Conservation (phyloP, 148 eudicot species). For the Selenicereus undatus region DNA sequence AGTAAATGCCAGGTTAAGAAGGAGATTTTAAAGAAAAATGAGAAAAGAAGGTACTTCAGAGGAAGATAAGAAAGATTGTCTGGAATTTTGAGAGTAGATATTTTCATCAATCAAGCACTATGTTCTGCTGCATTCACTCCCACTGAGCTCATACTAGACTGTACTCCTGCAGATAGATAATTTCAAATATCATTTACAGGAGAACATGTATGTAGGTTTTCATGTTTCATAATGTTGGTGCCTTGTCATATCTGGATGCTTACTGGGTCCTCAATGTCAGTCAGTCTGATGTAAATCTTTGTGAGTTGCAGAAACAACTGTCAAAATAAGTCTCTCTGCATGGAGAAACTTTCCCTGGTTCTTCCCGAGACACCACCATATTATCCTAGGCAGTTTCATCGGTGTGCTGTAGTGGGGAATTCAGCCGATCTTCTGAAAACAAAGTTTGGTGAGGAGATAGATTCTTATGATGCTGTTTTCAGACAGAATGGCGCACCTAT, state of each 20-base stretch:
- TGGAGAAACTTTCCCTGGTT: slow-evolving; percentile 90
- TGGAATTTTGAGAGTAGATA: not conserved
- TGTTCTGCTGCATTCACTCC: not conserved
- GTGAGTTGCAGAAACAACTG: slow-evolving; percentile 62
- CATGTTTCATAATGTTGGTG: not conserved
- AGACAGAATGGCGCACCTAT: slow-evolving; percentile 97
- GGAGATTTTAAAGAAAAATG: not conserved
- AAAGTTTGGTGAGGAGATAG: slow-evolving; percentile 89
- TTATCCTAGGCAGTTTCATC: slow-evolving; percentile 70
- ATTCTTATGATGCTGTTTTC: slow-evolving; percentile 77
- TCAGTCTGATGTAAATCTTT: slow-evolving; percentile 14
- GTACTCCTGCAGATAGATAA: not conserved
- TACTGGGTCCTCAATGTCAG: not conserved
- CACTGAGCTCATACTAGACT: not conserved
- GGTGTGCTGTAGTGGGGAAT: slow-evolving; percentile 95
- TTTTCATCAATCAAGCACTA: not conserved
- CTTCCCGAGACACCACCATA: slow-evolving; percentile 86
- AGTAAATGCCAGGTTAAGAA: not conserved
- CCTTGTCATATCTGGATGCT: not conserved
- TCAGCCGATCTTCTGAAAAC: slow-evolving; percentile 94
- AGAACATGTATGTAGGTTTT: not conserved
- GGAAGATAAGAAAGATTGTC: not conserved
- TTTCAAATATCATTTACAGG: not conserved
- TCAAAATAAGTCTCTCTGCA: slow-evolving; percentile 75
- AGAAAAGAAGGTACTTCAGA: not conserved